Base-by-base conservation (phyloP, 345 rosid genomes). In the Hibiscus tridactylites region DNA sequence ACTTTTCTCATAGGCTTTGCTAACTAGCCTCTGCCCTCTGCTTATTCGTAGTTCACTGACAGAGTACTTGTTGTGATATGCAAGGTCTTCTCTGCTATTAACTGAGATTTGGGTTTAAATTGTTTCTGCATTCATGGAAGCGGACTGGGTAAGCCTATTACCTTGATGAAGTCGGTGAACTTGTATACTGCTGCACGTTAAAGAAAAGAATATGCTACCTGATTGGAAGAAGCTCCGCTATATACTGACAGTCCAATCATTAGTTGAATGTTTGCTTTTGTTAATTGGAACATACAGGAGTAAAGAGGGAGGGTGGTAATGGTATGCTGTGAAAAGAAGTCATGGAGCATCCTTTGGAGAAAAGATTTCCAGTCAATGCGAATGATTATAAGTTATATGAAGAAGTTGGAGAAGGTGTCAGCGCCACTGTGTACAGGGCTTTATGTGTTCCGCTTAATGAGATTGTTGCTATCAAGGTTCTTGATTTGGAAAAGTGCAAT, bases 371-470 rank as follows among this genome's bases (percentile, higher is more conserved):
- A 74, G 81, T 88, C 70, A 62, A 53, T 80, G 92, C 96, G 63
- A 87, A 84, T 74, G 96, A 95, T 75, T 95, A 95, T 81, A 90
- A 79, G 78, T 81, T 89, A 75, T 87, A 81, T 71, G 99, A 95
- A 86, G 99, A 95, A 76, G 88, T 95, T 75, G 99, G 99, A 53
- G 99, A 95, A 83, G 99, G 99, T 75, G 97, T 92, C 71, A 95
- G 99, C 49, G 97, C 99, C 56, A 84, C 86, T 67, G 99, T 95
- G 73, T 76, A 80, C 71, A 87, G 96, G 80, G 97, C 99, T 82
- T 87, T 95, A 73, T 95, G 99, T 77, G 73, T 89, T 78, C 97
- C 97, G 2, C 85, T 95, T 63, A 89, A 92, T 84, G 91, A 87
- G 76, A 85, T 80, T 29, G 97, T 95, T 69, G 98, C 98, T 17